These are phyloP conservation scores for Fonsecaea monophora DNA, from an alignment of 2,329 filamentous ascomycete genomes.

Conservation along the genomic window DNA sequence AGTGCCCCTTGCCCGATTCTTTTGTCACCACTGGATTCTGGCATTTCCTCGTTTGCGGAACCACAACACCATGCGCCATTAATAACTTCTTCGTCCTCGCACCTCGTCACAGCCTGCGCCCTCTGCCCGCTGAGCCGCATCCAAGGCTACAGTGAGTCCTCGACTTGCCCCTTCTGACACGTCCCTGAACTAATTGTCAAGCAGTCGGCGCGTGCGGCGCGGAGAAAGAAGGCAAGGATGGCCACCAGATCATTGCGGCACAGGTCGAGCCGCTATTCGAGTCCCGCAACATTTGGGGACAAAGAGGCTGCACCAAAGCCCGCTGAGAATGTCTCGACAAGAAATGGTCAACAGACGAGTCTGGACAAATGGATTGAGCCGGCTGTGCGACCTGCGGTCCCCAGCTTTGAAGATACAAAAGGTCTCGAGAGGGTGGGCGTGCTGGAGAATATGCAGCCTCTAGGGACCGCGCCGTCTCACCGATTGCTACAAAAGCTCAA, in stretches of 20 bases:
- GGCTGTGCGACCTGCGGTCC: slow-evolving; percentile 57
- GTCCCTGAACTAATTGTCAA: slow-evolving; percentile 37
- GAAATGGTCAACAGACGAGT: slow-evolving; percentile 35
- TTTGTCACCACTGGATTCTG: slow-evolving; percentile 17
- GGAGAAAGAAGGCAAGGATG: slow-evolving; percentile 36
- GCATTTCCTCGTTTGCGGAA: slow-evolving; percentile 30
- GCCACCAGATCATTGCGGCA: slow-evolving; percentile 39
- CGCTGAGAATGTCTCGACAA: slow-evolving; percentile 30
- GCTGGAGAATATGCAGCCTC: slow-evolving; percentile 80
- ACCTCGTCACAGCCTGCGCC: slow-evolving; percentile 24
- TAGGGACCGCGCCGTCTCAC: slow-evolving; percentile 73
- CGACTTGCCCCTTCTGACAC: slow-evolving; percentile 6
- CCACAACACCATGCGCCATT: slow-evolving; percentile 22
- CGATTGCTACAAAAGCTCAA: slow-evolving; percentile 65
- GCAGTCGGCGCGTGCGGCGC: slow-evolving; percentile 36
- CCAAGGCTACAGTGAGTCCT: slow-evolving; percentile 35
- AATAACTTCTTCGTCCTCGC: slow-evolving; percentile 17
- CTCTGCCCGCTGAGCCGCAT: slow-evolving; percentile 30
- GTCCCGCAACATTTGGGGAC: slow-evolving; percentile 38
- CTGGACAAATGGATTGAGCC: slow-evolving; percentile 64
- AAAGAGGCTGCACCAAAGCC: slow-evolving; percentile 32
- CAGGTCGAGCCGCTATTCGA: slow-evolving; percentile 40
- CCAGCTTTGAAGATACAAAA: slow-evolving; percentile 78
- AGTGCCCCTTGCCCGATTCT: slow-evolving; percentile 29
- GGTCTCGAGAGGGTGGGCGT: slow-evolving; percentile 77